These are phyloP conservation scores for Saccharomycopsis capsularis DNA, from an alignment of 805 yeast species.

Conservation along the genomic window DNA sequence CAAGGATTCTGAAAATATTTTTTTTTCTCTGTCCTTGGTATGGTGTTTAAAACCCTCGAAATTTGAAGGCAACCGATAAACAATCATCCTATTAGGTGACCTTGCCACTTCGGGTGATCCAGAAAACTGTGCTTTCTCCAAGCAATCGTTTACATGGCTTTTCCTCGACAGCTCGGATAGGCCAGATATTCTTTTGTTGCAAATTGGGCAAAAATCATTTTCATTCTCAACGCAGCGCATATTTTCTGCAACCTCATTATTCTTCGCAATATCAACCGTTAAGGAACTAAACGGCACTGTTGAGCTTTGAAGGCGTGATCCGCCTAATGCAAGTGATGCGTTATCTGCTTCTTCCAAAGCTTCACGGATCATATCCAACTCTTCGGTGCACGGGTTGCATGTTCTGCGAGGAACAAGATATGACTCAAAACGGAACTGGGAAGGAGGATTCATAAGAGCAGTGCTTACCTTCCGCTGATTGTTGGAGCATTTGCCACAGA, in stretches of 20 bases:
- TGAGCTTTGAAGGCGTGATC: too few species aligned
- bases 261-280: too few species aligned
- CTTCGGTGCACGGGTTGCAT: slow-evolving; percentile 66
- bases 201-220: slow-evolving; percentile 30
- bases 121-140: slow-evolving; percentile 51
- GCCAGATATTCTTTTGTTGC: slow-evolving; percentile 27
- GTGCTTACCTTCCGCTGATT: slow-evolving; percentile 48
- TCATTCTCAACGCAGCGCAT: slow-evolving; percentile 7
- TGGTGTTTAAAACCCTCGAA: background rate
- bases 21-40: too few species aligned
- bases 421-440: slow-evolving; percentile 39
- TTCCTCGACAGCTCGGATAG: slow-evolving; percentile 39
- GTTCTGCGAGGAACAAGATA: slow-evolving; percentile 61
- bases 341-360: slow-evolving; percentile 31
- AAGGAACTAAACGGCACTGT: too few species aligned
- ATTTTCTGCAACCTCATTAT: too few species aligned
- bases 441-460: slow-evolving; percentile 49
- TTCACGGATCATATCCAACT: slow-evolving; percentile 42
- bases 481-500: slow-evolving; percentile 63
- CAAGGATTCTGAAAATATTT: background rate
- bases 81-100: slow-evolving; percentile 74
- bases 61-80: slow-evolving; percentile 41
- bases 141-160: slow-evolving; percentile 64
- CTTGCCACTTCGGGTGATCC: slow-evolving; percentile 55
- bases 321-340: too few species aligned